Conservation (phyloP, 257 asterid genomes). For the Coffea eugenioides region DNA sequence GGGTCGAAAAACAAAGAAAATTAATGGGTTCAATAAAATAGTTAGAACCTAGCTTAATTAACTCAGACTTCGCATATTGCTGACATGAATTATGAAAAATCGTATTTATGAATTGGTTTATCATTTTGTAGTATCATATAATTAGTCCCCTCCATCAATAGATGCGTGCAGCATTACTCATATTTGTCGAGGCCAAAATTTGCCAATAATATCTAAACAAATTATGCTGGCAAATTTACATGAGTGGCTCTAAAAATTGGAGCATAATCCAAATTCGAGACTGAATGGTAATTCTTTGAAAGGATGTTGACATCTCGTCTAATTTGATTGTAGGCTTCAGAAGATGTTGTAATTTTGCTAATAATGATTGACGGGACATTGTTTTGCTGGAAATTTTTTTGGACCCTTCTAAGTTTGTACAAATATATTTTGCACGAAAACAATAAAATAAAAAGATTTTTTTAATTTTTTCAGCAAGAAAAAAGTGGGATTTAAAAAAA, state of each 20-base stretch:
- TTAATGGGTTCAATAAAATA: neutral
- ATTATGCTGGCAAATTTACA: neutral
- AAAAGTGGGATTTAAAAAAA: too few relatives aligned
- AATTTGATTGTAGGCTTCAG: conserved; percentile 3
- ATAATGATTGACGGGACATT: neutral
- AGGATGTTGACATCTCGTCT: conserved; percentile 2
- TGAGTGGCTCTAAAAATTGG: neutral
- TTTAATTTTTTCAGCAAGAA: too few relatives aligned
- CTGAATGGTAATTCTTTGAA: neutral
- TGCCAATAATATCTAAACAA: neutral
- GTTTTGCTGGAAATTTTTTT: neutral
- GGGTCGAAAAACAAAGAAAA: conserved; percentile 3
- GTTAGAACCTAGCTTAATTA: neutral
- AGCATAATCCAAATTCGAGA: neutral
- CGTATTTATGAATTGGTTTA: neutral
- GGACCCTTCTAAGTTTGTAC: neutral
- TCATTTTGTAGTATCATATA: neutral
- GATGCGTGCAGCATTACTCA: neutral
- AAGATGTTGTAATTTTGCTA: conserved; percentile 7
- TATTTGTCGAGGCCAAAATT: neutral
- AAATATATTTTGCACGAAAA: neutral
- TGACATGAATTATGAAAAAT: neutral
- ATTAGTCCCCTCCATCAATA: neutral
- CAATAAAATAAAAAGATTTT: too few relatives aligned
- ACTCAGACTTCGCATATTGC: neutral